Base-by-base conservation (phyloP, 23 red algal genomes). In the Pyropia yezoensis region DNA sequence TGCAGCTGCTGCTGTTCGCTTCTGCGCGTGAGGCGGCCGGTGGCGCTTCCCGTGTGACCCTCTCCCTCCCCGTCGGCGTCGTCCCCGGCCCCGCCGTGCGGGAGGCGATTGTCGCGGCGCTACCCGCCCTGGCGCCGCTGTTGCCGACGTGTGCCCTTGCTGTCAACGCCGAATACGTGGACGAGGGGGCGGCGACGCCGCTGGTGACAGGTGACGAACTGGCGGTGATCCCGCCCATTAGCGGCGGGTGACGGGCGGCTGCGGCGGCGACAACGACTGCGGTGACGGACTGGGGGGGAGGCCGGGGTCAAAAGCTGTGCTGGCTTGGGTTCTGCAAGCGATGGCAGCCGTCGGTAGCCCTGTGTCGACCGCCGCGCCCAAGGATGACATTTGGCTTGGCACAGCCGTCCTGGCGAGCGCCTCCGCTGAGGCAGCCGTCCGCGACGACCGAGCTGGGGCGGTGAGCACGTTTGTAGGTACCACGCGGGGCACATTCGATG, bases 401-500 rank as follows among this genome's bases (percentile, higher is more conserved):
- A 47, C 39, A 13, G 39, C 39, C 6, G 39, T 47, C 11, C 71
- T 87, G 3, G 34, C 20, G 16, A 56, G 69, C 16, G 62, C 67
- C 21, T 25, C 54, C 18, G 82, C 72, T 15, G 47, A 55, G 34
- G 52, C 26, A 18, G 61, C 61, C 20, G 82, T 87, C 14, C 50
- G 57, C 18, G 25, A 20, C 15, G 65, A 71, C 28, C 27, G 33
- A 17, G 67, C 83, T 14, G 90, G 90, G 18, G 90, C 56, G 21
- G 78, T 84, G 14, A 74, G 73, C 27, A 25, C 78, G 1, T 95
- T 95, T 82, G 77, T 87, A 4, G 90, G 90, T 0, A 95, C 77
- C 7, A 95, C 90, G 11, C 54, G 90, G 18, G 75, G 86, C 61
- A 76, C 28, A 33, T 88, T 88, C 57, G 76, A 95, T 0, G 90